These are phyloP conservation scores for Forsythia viridissima DNA, from an alignment of 257 asterid species.

Conservation along the genomic window DNA sequence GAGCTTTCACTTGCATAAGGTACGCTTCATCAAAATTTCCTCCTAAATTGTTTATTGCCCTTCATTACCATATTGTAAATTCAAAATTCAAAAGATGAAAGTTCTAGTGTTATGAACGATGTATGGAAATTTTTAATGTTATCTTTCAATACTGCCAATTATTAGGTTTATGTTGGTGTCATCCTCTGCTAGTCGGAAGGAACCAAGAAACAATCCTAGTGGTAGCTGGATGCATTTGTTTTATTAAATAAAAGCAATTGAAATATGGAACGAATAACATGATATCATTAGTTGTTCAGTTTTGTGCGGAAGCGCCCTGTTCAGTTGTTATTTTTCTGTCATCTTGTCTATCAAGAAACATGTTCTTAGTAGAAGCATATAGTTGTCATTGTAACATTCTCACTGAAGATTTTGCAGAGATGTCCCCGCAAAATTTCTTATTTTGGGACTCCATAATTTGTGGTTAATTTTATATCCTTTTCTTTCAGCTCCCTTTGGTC, in stretches of 20 bases:
- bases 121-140: not conserved
- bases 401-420: not conserved
- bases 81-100: not conserved
- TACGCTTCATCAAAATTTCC: not conserved
- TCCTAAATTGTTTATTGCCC: not conserved
- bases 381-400: not conserved
- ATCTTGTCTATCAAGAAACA: not conserved
- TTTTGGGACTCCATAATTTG: not conserved
- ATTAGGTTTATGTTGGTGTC: not conserved
- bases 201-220: not conserved
- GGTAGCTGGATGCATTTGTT: not conserved
- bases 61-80: not conserved
- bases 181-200: not conserved
- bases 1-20: slow-evolving; percentile 36
- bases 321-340: not conserved
- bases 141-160: not conserved
- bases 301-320: not conserved
- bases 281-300: not conserved
- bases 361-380: not conserved
- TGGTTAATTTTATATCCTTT: not conserved
- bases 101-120: not conserved
- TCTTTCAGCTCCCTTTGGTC: slow-evolving; percentile 30
- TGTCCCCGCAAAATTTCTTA: not conserved
- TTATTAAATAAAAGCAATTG: not conserved
- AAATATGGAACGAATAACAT: not conserved